phyloP scores from a whole-genome alignment of 495 filamentous ascomycete genomes.

The Cladorrhinum samala region DNA sequence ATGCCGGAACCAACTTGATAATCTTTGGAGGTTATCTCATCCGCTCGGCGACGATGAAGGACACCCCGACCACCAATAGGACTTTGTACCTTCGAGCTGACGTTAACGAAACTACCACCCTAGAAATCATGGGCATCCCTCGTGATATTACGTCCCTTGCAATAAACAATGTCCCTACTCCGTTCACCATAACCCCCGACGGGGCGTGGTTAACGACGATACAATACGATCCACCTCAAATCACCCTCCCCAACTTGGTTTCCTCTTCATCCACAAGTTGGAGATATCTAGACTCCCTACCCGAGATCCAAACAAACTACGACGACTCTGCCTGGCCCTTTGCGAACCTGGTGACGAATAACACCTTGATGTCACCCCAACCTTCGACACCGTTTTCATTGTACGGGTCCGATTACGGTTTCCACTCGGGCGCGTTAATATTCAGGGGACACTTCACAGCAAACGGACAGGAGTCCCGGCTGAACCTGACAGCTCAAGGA shows the following conservation, averaged over 20 bases:
- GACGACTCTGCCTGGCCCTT: slow-evolving; percentile 61
- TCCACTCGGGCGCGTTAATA: slow-evolving; percentile 59
- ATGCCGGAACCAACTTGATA: slow-evolving; percentile 42
- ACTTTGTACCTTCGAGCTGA: slow-evolving; percentile 60
- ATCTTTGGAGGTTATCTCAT: slow-evolving; percentile 72
- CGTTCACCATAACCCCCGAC: slow-evolving; percentile 37
- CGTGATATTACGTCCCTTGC: slow-evolving; percentile 41
- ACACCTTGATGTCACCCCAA: slow-evolving; percentile 41
- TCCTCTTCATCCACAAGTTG: slow-evolving; percentile 44
- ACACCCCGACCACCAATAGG: slow-evolving; percentile 10
- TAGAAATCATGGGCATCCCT: slow-evolving; percentile 60
- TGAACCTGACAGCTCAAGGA: slow-evolving; percentile 56
- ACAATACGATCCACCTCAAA: slow-evolving; percentile 44
- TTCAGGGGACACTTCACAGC: slow-evolving; percentile 70
- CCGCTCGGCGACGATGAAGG: slow-evolving; percentile 51
- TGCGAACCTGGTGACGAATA: slow-evolving; percentile 52
- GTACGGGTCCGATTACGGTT: slow-evolving; percentile 70
- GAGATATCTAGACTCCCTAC: slow-evolving; percentile 65
- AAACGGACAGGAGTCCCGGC: slow-evolving; percentile 51
- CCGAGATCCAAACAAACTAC: slow-evolving; percentile 58
- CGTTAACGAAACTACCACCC: slow-evolving; percentile 57
- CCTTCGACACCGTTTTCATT: slow-evolving; percentile 58
- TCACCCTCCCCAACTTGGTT: slow-evolving; percentile 51
- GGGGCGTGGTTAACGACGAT: slow-evolving; percentile 51
- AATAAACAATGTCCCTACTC: slow-evolving; percentile 51